phyloP scores from a whole-genome alignment of 106 monocot genomes.

The Phalaenopsis aphrodite region DNA sequence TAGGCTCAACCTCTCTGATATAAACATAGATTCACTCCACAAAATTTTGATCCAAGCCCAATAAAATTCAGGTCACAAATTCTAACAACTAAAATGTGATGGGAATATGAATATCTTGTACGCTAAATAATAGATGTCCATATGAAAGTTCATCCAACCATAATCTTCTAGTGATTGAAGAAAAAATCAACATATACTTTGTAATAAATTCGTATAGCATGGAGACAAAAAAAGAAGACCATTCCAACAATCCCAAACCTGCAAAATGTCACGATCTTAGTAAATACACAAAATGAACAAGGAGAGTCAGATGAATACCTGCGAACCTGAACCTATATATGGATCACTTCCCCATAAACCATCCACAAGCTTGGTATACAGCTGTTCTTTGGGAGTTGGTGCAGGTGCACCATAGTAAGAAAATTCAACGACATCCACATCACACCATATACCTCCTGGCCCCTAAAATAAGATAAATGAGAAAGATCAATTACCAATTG shows the following conservation, averaged over 20 bases:
- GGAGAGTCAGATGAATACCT: slow-evolving; percentile 36
- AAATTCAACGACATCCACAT: slow-evolving; percentile 96
- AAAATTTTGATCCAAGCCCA: no score
- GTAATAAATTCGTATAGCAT: no score
- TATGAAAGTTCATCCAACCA: no score
- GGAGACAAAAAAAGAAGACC: background rate
- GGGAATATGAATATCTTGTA: no score
- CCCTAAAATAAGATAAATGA: slow-evolving; percentile 33
- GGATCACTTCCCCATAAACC: slow-evolving; percentile 88
- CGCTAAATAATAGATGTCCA: no score
- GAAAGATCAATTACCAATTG: background rate
- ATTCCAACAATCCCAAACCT: background rate
- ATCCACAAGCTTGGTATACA: slow-evolving; percentile 85
- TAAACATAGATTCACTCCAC: no score
- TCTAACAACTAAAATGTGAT: no score
- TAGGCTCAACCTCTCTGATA: no score
- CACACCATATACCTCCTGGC: slow-evolving; percentile 95
- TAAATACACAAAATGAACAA: background rate
- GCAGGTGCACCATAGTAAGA: slow-evolving; percentile 94
- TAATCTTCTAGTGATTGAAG: no score
- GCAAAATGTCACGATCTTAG: background rate
- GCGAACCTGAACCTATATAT: slow-evolving; percentile 89
- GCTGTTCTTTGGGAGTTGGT: slow-evolving; percentile 81
- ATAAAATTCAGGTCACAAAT: no score
- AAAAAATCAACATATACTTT: no score